A percentile compares a stretch with the other conserved stretches of the same genome.
Evolutionary conservation across 441 rosid genomes (phyloP).

Genomic region (Hura crepitans): DNA sequence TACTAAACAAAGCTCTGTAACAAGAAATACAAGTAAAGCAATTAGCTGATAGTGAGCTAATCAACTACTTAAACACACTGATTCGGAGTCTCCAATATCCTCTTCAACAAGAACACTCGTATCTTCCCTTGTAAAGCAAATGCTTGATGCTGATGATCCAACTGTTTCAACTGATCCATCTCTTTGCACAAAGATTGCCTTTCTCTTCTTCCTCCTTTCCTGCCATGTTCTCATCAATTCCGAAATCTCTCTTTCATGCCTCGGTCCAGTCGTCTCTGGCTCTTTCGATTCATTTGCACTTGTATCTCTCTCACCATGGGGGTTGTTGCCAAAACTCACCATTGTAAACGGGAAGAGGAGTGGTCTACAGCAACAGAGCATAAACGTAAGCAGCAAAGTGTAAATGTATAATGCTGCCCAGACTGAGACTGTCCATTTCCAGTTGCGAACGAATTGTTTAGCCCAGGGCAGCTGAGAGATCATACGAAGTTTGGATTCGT

Average conservation of each 20-base stretch:
- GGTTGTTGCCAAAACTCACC: background rate
- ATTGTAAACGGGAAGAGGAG: slow-evolving; percentile 43
- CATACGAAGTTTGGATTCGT: slow-evolving; percentile 50
- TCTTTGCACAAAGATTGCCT: slow-evolving; percentile 26
- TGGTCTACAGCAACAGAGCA: slow-evolving; percentile 43
- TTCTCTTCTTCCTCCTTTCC: slow-evolving; percentile 45
- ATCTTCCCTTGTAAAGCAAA: slow-evolving; percentile 32
- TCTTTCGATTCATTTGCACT: slow-evolving; percentile 18
- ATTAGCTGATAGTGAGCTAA: too few relatives aligned
- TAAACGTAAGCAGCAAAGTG: slow-evolving; percentile 28
- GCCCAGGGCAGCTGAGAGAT: slow-evolving; percentile 62
- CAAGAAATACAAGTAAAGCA: too few relatives aligned
- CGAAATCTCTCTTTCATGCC: slow-evolving; percentile 23
- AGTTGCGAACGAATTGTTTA: slow-evolving; percentile 52
- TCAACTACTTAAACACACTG: slow-evolving; percentile 30
- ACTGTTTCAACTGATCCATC: slow-evolving; percentile 21
- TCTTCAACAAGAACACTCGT: slow-evolving; percentile 26
- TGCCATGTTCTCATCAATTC: slow-evolving; percentile 44
- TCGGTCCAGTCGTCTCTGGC: slow-evolving; percentile 1
- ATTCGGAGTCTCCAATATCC: slow-evolving; percentile 39
- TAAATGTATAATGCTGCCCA: slow-evolving; percentile 56
- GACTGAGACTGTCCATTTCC: slow-evolving; percentile 72
- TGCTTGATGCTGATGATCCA: slow-evolving; percentile 33
- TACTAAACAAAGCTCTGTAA: too few relatives aligned
- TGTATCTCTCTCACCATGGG: background rate